A percentile compares a stretch with the other conserved stretches of the same genome.
Conservation (phyloP, 768 basidiomycete genomes). For the Suillus sp. region DNA sequence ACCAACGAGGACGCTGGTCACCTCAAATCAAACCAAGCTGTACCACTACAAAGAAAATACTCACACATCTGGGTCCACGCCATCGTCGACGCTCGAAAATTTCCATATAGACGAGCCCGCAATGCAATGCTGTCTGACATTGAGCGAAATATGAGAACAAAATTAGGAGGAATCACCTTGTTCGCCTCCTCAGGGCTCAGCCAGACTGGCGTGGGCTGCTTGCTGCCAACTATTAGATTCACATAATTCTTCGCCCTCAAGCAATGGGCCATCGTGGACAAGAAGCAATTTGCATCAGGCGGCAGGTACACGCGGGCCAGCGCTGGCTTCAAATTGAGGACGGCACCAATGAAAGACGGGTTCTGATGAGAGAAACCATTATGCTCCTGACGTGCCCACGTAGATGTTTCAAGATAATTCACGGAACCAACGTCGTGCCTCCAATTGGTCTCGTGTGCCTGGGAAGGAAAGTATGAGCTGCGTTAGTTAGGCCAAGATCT, state of each 20-base stretch:
- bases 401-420: conserved; percentile 88
- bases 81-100: conserved; percentile 74
- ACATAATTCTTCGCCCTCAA: conserved; percentile 83
- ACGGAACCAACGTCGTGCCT: conserved; percentile 68
- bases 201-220: conserved; percentile 82
- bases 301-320: conserved; percentile 81
- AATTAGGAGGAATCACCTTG: conserved; percentile 29
- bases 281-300: conserved; percentile 87
- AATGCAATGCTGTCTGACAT: conserved; percentile 66
- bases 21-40: conserved; percentile 1
- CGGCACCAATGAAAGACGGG: conserved; percentile 81
- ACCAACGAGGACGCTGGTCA: conserved; percentile 71
- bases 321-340: conserved; percentile 75
- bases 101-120: conserved; percentile 89
- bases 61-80: conserved; percentile 71
- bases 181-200: conserved; percentile 75
- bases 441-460: conserved; percentile 70
- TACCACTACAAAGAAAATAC: conserved; percentile 19
- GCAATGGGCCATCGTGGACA: conserved; percentile 84
- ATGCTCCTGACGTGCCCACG: conserved; percentile 84
- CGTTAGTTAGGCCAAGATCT: not conserved
- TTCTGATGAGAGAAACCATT: conserved; percentile 92
- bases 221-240: conserved; percentile 88
- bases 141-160: conserved; percentile 9
- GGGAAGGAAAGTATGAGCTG: not conserved